phyloP scores from a whole-genome alignment of 768 basidiomycete species.

The Amanita fuliginea region DNA sequence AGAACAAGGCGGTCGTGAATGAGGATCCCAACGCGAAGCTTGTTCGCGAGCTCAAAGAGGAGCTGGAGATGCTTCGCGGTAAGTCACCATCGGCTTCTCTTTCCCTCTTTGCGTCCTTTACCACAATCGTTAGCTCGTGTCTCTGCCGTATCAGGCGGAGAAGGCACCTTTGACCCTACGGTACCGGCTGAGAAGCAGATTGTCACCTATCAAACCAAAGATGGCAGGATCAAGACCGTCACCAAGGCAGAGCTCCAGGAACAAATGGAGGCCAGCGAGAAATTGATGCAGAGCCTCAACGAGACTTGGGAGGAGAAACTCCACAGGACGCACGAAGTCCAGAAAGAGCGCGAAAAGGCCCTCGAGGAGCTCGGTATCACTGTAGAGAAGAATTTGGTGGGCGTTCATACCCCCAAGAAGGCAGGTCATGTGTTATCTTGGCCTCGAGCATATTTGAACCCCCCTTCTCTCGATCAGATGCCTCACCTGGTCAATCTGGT shows the following conservation, averaged over 20 bases:
- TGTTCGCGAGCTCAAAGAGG: slow-evolving; percentile 97
- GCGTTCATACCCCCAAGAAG: slow-evolving; percentile 97
- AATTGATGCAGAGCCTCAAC: slow-evolving; percentile 86
- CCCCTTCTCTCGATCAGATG: slow-evolving; percentile 41
- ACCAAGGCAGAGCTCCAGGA: slow-evolving; percentile 97
- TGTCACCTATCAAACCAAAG: slow-evolving; percentile 88
- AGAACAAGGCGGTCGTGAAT: slow-evolving; percentile 98
- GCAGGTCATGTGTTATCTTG: slow-evolving; percentile 31
- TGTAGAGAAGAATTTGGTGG: slow-evolving; percentile 92
- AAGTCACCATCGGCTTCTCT: slow-evolving; percentile 21
- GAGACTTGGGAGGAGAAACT: slow-evolving; percentile 97
- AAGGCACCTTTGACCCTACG: slow-evolving; percentile 76
- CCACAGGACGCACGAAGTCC: slow-evolving; percentile 83
- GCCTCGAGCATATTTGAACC: slow-evolving; percentile 9
- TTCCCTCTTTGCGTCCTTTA: slow-evolving; percentile 8
- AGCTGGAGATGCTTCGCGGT: slow-evolving; percentile 87
- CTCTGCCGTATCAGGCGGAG: slow-evolving; percentile 42
- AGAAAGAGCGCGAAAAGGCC: slow-evolving; percentile 95
- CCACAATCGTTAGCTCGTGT: slow-evolving; percentile 50
- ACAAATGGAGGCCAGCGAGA: slow-evolving; percentile 91
- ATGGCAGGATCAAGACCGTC: slow-evolving; percentile 89
- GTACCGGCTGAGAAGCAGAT: slow-evolving; percentile 93
- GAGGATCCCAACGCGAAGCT: slow-evolving; percentile 99
- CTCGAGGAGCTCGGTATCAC: slow-evolving; percentile 96
- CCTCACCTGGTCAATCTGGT: slow-evolving; percentile 91